Evolutionary conservation across 2,329 filamentous ascomycete species (phyloP).

Genomic region (Emmonsiellopsis sp.): DNA sequence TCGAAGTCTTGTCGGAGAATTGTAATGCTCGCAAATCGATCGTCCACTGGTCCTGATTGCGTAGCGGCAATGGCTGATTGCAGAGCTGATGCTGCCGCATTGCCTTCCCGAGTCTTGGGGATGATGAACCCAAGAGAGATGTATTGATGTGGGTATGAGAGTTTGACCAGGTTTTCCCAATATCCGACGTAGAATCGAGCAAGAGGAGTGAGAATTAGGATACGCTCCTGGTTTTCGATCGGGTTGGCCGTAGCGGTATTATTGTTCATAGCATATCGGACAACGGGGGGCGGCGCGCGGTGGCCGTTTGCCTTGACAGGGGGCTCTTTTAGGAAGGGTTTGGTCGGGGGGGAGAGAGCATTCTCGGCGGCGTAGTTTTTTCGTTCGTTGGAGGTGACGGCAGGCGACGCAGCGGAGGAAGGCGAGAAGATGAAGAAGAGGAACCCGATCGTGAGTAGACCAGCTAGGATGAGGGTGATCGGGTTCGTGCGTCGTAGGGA

Average conservation of each 20-base stretch:
- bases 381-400: conserved; percentile 40
- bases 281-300: conserved; percentile 66
- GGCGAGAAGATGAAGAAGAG: conserved; percentile 54
- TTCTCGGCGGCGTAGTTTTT: conserved; percentile 54
- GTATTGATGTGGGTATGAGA: conserved; percentile 85
- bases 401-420: conserved; percentile 37
- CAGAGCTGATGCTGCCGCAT: conserved; percentile 70
- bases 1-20: conserved; percentile 96
- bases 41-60: conserved; percentile 69
- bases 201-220: conserved; percentile 88
- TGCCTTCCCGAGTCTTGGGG: conserved; percentile 86
- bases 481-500: conserved; percentile 70
- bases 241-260: conserved; percentile 73
- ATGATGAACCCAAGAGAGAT: conserved; percentile 95
- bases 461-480: conserved; percentile 63
- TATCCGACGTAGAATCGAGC: conserved; percentile 88
- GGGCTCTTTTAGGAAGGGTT: conserved; percentile 62
- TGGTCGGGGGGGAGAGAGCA: conserved; percentile 62
- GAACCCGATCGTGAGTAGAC: conserved; percentile 62
- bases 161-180: conserved; percentile 82
- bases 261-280: conserved; percentile 91
- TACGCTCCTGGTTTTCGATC: conserved; percentile 67
- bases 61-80: conserved; percentile 79
- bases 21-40: conserved; percentile 84
- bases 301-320: conserved; percentile 37